Conservation (phyloP, 2,329 filamentous ascomycete species). For the Tolypocladium ovalisporum region DNA sequence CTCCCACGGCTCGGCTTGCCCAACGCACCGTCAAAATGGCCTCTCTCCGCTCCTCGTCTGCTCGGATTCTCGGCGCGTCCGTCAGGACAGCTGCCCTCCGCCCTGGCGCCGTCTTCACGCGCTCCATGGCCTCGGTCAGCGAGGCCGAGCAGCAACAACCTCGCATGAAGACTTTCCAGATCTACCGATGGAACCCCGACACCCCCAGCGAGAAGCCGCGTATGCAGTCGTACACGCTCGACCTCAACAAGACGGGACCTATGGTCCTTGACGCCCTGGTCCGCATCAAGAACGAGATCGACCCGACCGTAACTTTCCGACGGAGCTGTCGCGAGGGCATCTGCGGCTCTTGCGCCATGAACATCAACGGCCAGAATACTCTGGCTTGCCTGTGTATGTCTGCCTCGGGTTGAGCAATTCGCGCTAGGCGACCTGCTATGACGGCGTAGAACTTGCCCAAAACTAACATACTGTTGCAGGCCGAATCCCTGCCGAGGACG, state of each 20-base stretch:
- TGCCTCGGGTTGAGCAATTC: background rate
- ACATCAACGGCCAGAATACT: conserved; percentile 98
- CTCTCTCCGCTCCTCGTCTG: conserved; percentile 47
- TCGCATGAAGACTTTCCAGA: conserved; percentile 85
- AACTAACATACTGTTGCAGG: conserved; percentile 41
- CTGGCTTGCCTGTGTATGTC: conserved; percentile 90
- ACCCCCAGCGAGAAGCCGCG: conserved; percentile 81
- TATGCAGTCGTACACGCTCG: conserved; percentile 92
- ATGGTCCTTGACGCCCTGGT: conserved; percentile 98
- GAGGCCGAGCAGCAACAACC: conserved; percentile 49
- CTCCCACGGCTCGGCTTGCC: background rate
- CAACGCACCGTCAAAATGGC: conserved; percentile 31
- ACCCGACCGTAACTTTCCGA: conserved; percentile 92
- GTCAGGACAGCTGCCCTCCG: conserved; percentile 24
- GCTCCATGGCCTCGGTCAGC: conserved; percentile 44
- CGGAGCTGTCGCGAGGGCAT: conserved; percentile 96
- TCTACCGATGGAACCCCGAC: conserved; percentile 98
- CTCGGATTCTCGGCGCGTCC: conserved; percentile 39
- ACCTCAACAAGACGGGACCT: conserved; percentile 97
- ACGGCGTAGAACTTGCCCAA: conserved; percentile 5
- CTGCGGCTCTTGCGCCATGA: conserved; percentile 98
- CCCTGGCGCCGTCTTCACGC: conserved; percentile 31
- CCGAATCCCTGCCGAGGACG: conserved; percentile 79
- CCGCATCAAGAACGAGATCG: conserved; percentile 97
- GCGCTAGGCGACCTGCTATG: background rate